Conservation (phyloP, 257 asterid species). For the Solanum arcanum region DNA sequence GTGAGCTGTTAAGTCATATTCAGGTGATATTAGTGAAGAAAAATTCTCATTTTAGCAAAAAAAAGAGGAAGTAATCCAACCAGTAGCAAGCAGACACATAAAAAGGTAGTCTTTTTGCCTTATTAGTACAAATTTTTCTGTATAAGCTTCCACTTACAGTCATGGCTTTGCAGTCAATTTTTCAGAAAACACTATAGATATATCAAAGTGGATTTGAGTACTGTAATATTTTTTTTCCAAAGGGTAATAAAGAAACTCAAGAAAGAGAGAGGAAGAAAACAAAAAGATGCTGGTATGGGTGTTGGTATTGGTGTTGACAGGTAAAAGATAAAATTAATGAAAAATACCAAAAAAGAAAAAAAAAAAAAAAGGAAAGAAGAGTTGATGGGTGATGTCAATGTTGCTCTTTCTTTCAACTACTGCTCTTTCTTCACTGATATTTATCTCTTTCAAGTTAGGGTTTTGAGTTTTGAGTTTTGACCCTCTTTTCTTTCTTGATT, state of each 20-base stretch:
- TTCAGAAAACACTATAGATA: neutral
- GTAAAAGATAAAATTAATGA: neutral
- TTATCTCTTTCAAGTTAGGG: conserved; percentile 32
- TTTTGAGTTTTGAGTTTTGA: conserved; percentile 22
- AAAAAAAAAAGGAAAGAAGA: neutral
- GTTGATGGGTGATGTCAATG: conserved; percentile 15
- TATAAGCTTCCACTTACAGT: neutral
- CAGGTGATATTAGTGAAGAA: neutral
- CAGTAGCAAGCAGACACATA: neutral
- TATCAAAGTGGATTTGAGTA: neutral
- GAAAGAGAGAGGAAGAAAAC: neutral
- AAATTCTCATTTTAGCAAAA: neutral
- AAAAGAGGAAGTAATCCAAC: neutral
- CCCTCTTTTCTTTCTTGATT: neutral
- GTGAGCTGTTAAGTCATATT: neutral
- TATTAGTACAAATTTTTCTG: neutral
- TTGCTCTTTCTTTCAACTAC: conserved; percentile 23
- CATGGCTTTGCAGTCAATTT: neutral
- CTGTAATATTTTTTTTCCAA: neutral
- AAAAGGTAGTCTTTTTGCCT: neutral
- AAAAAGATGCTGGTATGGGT: neutral
- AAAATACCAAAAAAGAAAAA: neutral
- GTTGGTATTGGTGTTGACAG: neutral
- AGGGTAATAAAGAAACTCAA: neutral
- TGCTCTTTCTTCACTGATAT: conserved; percentile 16